These are phyloP conservation scores for Aspergillus alliaceus DNA, from an alignment of 2,329 filamentous ascomycete genomes.

Conservation along the genomic window DNA sequence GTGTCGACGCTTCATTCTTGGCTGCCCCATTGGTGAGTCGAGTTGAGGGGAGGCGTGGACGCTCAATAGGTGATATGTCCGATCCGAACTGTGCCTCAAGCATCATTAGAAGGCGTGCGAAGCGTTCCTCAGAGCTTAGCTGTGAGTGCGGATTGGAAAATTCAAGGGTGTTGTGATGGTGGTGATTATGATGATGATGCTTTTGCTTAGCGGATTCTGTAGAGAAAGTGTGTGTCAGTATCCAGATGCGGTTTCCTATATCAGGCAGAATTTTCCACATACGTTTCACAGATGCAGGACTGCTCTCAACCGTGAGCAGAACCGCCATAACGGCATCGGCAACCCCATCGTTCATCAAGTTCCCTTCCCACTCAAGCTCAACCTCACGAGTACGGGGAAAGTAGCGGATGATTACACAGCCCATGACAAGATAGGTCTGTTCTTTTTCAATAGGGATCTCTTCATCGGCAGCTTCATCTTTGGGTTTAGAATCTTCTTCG, in stretches of 20 bases:
- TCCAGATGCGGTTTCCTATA: neutral
- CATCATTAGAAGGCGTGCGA: constrained; percentile 88
- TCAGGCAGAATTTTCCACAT: constrained; percentile 20
- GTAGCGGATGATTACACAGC: constrained; percentile 81
- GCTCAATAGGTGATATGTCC: constrained; percentile 74
- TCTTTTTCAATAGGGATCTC: constrained; percentile 40
- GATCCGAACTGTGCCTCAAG: constrained; percentile 96
- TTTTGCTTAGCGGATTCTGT: constrained; percentile 62
- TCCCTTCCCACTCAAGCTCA: constrained; percentile 95
- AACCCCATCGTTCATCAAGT: constrained; percentile 95
- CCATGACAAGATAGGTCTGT: constrained; percentile 72
- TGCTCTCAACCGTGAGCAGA: constrained; percentile 87
- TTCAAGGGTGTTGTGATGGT: constrained; percentile 43
- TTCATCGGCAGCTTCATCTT: constrained; percentile 46
- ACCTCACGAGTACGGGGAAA: constrained; percentile 70
- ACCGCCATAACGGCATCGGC: constrained; percentile 97
- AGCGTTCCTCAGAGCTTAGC: constrained; percentile 70
- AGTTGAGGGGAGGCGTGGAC: constrained; percentile 50
- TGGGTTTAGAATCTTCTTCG: constrained; percentile 36
- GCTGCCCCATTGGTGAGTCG: constrained; percentile 14
- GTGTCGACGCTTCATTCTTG: constrained; percentile 14
- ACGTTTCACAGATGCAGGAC: constrained; percentile 92
- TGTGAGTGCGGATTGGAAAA: constrained; percentile 72
- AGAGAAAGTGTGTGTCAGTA: constrained; percentile 20
- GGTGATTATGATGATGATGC: constrained; percentile 50